Evolutionary conservation across 768 basidiomycete species (phyloP).

Genomic region (Pisolithus albus): DNA sequence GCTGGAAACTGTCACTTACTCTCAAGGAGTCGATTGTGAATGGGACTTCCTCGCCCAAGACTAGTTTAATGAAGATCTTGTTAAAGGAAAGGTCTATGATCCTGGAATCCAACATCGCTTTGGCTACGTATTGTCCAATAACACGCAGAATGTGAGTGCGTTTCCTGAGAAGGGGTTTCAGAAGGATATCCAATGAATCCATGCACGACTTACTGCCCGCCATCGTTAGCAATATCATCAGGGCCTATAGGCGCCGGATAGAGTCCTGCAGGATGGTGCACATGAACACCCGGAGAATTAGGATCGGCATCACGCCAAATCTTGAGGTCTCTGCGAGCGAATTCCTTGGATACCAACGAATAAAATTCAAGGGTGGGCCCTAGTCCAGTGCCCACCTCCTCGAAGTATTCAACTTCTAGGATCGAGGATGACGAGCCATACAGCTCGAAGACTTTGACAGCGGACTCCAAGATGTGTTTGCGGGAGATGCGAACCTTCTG

Average conservation of each 20-base stretch:
- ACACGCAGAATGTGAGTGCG: slow-evolving; percentile 80
- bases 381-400: slow-evolving; percentile 96
- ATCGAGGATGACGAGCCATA: slow-evolving; percentile 93
- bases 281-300: slow-evolving; percentile 55
- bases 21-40: slow-evolving; percentile 77
- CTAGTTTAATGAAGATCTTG: slow-evolving; percentile 87
- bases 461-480: slow-evolving; percentile 90
- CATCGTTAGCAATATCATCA: slow-evolving; percentile 65
- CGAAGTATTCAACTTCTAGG: slow-evolving; percentile 97
- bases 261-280: slow-evolving; percentile 77
- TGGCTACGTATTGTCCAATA: slow-evolving; percentile 93
- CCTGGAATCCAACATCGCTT: slow-evolving; percentile 93
- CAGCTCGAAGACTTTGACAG: slow-evolving; percentile 92
- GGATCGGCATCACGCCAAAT: slow-evolving; percentile 88
- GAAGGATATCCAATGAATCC: neutral
- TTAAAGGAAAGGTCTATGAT: slow-evolving; percentile 96
- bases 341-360: slow-evolving; percentile 93
- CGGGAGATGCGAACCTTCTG: slow-evolving; percentile 97
- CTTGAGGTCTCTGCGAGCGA: slow-evolving; percentile 80
- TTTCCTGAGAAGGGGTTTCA: slow-evolving; percentile 44
- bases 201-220: slow-evolving; percentile 54
- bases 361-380: slow-evolving; percentile 99
- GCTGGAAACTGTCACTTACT: slow-evolving; percentile 36
- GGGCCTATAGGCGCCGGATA: slow-evolving; percentile 79
- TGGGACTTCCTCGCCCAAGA: slow-evolving; percentile 83